phyloP scores from a whole-genome alignment of 139 green algal species.

The Gonium pectorale region DNA sequence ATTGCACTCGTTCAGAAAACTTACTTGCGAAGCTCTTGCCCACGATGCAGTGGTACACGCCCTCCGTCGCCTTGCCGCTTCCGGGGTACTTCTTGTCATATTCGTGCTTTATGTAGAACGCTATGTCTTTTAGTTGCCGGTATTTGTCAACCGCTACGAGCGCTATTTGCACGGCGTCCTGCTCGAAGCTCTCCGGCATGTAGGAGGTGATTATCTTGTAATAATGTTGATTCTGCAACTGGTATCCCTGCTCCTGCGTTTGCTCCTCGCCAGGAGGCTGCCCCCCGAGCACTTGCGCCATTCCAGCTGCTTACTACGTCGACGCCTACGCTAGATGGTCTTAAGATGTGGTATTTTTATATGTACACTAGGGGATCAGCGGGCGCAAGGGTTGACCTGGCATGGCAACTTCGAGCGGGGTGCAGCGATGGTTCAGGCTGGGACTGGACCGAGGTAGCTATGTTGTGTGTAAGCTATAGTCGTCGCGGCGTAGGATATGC shows the following conservation, averaged over 20 bases:
- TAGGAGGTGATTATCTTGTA: constrained; percentile 61
- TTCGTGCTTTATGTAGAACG: constrained; percentile 78
- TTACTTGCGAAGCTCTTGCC: constrained; percentile 83
- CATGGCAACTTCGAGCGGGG: no score
- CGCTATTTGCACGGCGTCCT: constrained; percentile 64
- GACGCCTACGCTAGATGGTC: no score
- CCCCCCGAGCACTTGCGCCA: no score
- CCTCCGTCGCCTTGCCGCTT: constrained; percentile 82
- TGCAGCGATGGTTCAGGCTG: no score
- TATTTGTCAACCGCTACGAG: constrained; percentile 63
- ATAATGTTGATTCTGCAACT: constrained; percentile 52
- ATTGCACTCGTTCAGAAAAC: neutral
- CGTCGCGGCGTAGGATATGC: no score
- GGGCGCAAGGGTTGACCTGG: no score
- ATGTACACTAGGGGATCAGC: no score
- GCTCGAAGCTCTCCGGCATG: constrained; percentile 65
- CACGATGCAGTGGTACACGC: constrained; percentile 84
- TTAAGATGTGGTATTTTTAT: no score
- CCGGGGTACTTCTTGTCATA: constrained; percentile 81
- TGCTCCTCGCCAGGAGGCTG: no score
- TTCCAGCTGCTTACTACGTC: no score
- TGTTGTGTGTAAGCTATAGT: no score
- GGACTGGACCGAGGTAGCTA: no score
- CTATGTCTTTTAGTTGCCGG: constrained; percentile 79
- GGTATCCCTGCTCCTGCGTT: constrained; percentile 49